These are phyloP conservation scores for Aquilaria agallochum DNA, from an alignment of 441 rosid species.

Conservation along the genomic window DNA sequence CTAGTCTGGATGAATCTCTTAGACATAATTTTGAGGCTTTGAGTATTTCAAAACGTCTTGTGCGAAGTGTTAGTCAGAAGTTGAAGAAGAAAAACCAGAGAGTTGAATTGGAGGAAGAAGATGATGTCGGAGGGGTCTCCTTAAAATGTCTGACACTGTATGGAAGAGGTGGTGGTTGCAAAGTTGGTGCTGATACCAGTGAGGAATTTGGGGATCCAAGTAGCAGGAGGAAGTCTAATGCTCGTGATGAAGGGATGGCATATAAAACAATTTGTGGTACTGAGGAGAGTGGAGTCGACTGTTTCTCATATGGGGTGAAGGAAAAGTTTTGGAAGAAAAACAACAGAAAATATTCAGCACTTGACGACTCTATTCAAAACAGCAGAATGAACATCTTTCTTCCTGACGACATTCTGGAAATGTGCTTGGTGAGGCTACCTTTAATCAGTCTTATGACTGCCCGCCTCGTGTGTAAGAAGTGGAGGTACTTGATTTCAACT, in stretches of 20 bases:
- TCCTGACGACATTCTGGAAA: conserved; percentile 83
- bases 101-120: conserved; percentile 56
- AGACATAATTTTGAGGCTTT: conserved; percentile 59
- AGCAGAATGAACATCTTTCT: conserved; percentile 68
- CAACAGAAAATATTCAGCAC: conserved; percentile 41
- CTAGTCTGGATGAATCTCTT: conserved; percentile 49
- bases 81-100: conserved; percentile 50
- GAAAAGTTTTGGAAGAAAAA: conserved; percentile 84
- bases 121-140: conserved; percentile 41
- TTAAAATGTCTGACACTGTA: conserved; percentile 65
- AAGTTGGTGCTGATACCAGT: conserved; percentile 79
- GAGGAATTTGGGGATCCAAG: conserved; percentile 76
- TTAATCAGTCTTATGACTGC: conserved; percentile 77
- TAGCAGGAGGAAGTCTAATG: conserved; percentile 71
- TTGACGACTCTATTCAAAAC: conserved; percentile 37
- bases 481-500: conserved; percentile 73
- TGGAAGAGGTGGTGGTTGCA: conserved; percentile 85
- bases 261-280: conserved; percentile 55
- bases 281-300: conserved; percentile 75
- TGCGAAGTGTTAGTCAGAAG: conserved; percentile 74
- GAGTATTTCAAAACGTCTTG: conserved; percentile 68
- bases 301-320: conserved; percentile 82
- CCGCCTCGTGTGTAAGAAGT: conserved; percentile 92
- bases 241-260: conserved; percentile 72
- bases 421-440: conserved; percentile 92